Conservation (phyloP, 1,139 yeast genomes). For the Yamadazyma epiphylla region DNA sequence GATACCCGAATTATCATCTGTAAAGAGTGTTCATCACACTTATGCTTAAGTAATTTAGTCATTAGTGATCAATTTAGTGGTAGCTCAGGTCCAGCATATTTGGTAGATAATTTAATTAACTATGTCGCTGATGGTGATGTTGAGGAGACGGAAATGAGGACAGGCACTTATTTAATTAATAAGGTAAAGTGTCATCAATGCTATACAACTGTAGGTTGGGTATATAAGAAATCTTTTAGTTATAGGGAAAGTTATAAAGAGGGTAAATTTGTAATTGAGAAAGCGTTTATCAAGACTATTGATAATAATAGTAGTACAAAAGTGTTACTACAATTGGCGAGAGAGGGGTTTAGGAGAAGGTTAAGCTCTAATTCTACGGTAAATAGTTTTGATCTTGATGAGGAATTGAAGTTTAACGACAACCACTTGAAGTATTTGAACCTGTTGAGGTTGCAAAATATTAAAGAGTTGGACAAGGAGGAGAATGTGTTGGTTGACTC, state of each 20-base stretch:
- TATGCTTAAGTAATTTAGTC: conserved; percentile 44
- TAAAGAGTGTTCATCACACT: conserved; percentile 49
- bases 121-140: conserved; percentile 26
- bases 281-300: conserved; percentile 20
- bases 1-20: conserved; percentile 47
- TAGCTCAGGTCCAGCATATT: conserved; percentile 48
- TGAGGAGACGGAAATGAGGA: conserved; percentile 51
- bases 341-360: conserved; percentile 24
- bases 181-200: conserved; percentile 70
- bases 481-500: conserved; percentile 13
- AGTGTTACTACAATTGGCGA: conserved; percentile 25
- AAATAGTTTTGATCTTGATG: conserved; percentile 12
- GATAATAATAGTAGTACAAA: conserved; percentile 26
- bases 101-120: conserved; percentile 49
- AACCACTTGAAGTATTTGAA: conserved; percentile 10
- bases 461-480: conserved; percentile 10
- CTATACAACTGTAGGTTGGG: conserved; percentile 67
- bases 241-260: conserved; percentile 66
- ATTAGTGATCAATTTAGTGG: conserved; percentile 51
- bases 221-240: conserved; percentile 58
- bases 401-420: conserved; percentile 12
- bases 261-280: conserved; percentile 74
- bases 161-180: conserved; percentile 67
- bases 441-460: conserved; percentile 13
- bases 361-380: conserved; percentile 16